phyloP scores from a whole-genome alignment of 805 yeast species.

The Yamadazyma philogaea region DNA sequence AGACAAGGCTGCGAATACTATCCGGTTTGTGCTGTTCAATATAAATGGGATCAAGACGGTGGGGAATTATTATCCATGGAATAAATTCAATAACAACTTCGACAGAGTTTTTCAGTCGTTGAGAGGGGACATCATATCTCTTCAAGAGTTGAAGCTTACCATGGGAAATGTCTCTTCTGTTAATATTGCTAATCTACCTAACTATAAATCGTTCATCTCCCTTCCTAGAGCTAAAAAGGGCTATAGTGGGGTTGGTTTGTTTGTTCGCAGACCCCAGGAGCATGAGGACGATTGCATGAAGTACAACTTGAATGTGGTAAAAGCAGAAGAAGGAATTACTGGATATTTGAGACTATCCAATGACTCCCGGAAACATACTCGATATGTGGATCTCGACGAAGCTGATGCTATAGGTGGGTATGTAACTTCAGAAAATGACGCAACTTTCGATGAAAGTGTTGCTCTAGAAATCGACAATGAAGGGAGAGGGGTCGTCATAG shows the following conservation, averaged over 20 bases:
- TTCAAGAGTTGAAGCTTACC: constrained; percentile 78
- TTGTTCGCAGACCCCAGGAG: constrained; percentile 51
- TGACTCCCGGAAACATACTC: constrained; percentile 14
- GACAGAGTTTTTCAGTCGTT: constrained; percentile 49
- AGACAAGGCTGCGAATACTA: constrained; percentile 7
- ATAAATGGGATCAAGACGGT: constrained; percentile 82
- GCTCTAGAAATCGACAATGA: constrained; percentile 64
- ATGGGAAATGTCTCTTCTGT: constrained; percentile 20
- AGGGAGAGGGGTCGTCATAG: constrained; percentile 78
- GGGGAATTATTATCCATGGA: constrained; percentile 85
- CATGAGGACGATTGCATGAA: constrained; percentile 37
- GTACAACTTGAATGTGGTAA: constrained; percentile 49
- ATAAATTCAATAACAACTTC: constrained; percentile 37
- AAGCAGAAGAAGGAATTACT: constrained; percentile 90
- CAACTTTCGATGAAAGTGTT: constrained; percentile 26
- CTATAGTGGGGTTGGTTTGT: constrained; percentile 89
- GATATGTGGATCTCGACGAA: constrained; percentile 16
- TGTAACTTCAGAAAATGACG: constrained; percentile 27
- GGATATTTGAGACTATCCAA: constrained; percentile 45
- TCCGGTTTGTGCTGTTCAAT: constrained; percentile 70
- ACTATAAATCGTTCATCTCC: constrained; percentile 64
- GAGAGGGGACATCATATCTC: constrained; percentile 71
- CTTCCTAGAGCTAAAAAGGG: constrained; percentile 72
- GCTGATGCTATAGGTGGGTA: constrained; percentile 68
- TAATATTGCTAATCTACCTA: constrained; percentile 53